Percentiles rank a stretch among this genome's conserved stretches.
Conservation (phyloP, 2,329 filamentous ascomycete species). For the Talaromyces piceae region DNA sequence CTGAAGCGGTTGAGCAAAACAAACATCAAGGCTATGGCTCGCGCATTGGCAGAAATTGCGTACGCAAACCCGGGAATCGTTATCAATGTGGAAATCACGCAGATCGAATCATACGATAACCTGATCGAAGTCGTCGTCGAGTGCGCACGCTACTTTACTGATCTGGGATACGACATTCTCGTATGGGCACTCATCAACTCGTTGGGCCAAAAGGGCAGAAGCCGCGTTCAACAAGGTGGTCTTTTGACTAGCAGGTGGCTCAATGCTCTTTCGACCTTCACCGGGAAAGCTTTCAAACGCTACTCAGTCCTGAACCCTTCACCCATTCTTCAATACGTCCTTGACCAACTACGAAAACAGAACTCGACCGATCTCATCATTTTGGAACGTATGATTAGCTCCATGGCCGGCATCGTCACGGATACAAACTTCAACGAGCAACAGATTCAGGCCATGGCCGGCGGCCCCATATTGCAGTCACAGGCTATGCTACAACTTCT, state of each 20-base stretch:
- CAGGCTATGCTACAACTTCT: slow-evolving; percentile 73
- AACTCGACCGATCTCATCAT: slow-evolving; percentile 90
- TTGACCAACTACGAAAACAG: slow-evolving; percentile 69
- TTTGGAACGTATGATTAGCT: slow-evolving; percentile 78
- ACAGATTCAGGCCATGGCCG: slow-evolving; percentile 81
- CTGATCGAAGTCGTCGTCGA: slow-evolving; percentile 92
- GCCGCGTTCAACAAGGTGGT: slow-evolving; percentile 55
- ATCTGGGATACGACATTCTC: slow-evolving; percentile 84
- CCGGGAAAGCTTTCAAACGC: slow-evolving; percentile 79
- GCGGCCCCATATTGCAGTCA: slow-evolving; percentile 68
- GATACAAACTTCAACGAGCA: slow-evolving; percentile 81
- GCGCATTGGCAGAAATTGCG: slow-evolving; percentile 84
- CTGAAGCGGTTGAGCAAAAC: slow-evolving; percentile 86
- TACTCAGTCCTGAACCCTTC: slow-evolving; percentile 77
- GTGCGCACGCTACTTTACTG: slow-evolving; percentile 88
- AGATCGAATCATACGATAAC: slow-evolving; percentile 91
- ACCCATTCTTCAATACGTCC: slow-evolving; percentile 83
- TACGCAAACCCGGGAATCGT: slow-evolving; percentile 85
- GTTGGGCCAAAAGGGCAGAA: slow-evolving; percentile 51
- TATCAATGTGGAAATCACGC: slow-evolving; percentile 78
- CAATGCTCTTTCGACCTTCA: slow-evolving; percentile 80
- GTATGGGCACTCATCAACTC: slow-evolving; percentile 84
- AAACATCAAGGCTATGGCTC: slow-evolving; percentile 78
- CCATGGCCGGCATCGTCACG: slow-evolving; percentile 89
- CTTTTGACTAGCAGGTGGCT: slow-evolving; percentile 87